These are phyloP conservation scores for Thielaviopsis ethacetica DNA, from an alignment of 2,329 filamentous ascomycete genomes.

Conservation along the genomic window DNA sequence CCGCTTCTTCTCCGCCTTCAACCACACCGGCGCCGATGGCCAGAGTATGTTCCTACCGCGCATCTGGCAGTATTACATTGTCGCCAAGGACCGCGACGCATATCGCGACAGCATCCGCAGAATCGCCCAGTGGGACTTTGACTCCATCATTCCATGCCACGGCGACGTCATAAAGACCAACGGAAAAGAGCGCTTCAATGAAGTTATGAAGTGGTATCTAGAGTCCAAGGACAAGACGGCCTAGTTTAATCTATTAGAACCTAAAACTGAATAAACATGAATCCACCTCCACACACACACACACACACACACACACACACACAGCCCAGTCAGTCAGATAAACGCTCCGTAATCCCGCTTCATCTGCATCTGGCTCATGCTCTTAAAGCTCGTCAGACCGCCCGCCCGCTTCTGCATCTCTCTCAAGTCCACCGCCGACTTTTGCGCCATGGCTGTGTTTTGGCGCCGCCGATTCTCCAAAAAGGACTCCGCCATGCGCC, in stretches of 20 bases:
- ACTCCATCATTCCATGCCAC: slow-evolving; percentile 77
- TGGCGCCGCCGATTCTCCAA: slow-evolving; percentile 7
- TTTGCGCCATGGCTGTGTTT: background rate
- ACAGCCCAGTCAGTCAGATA: no score
- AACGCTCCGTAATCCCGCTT: slow-evolving; percentile 10
- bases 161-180: slow-evolving; percentile 67
- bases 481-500: slow-evolving; percentile 10
- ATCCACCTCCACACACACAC: no score
- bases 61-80: slow-evolving; percentile 62
- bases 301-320: no score
- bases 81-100: slow-evolving; percentile 19
- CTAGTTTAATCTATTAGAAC: no score
- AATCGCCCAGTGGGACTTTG: slow-evolving; percentile 72
- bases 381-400: background rate
- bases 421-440: background rate
- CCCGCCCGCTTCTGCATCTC: background rate
- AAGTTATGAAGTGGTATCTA: slow-evolving; percentile 74
- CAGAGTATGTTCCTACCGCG: slow-evolving; percentile 59
- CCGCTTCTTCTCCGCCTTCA: slow-evolving; percentile 33
- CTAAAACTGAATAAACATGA: no score
- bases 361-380: background rate
- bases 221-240: slow-evolving; percentile 13
- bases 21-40: slow-evolving; percentile 29
- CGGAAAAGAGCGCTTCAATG: slow-evolving; percentile 60
- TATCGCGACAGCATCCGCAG: slow-evolving; percentile 53